Conservation (phyloP, 1,284 basidiomycete genomes). For the Trametes polyzona region DNA sequence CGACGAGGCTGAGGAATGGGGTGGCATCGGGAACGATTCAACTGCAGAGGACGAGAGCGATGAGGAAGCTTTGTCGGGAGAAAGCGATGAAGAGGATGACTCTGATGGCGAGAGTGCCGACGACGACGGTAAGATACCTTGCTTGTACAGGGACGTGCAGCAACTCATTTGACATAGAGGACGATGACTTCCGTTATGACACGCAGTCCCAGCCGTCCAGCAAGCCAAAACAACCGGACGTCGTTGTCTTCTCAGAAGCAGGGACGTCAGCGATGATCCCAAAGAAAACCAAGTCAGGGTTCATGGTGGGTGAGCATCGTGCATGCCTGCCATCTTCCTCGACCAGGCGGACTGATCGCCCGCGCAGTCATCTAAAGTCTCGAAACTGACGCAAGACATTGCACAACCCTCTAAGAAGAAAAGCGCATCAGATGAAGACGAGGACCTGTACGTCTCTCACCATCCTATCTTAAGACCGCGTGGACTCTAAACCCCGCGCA, state of each 20-base stretch:
- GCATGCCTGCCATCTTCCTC: background rate
- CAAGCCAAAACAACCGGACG: slow-evolving; percentile 36
- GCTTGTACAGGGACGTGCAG: background rate
- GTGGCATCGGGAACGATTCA: slow-evolving; percentile 29
- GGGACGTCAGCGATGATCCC: slow-evolving; percentile 13
- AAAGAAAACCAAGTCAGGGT: slow-evolving; percentile 41
- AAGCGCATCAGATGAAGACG: slow-evolving; percentile 36
- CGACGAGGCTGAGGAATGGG: slow-evolving; percentile 44
- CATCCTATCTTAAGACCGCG: background rate
- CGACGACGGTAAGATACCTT: slow-evolving; percentile 16
- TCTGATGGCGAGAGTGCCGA: too few species aligned
- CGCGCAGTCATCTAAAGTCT: slow-evolving; percentile 74
- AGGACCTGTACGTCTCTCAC: slow-evolving; percentile 50
- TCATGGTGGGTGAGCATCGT: slow-evolving; percentile 60
- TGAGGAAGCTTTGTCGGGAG: slow-evolving; percentile 5
- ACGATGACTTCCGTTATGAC: slow-evolving; percentile 22
- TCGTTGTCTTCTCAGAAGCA: slow-evolving; percentile 62
- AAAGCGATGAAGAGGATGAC: slow-evolving; percentile 25
- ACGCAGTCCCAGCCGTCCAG: background rate
- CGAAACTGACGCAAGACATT: slow-evolving; percentile 52
- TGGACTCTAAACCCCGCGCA: background rate
- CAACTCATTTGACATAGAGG: slow-evolving; percentile 1
- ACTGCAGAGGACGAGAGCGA: slow-evolving; percentile 23
- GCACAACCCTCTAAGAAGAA: slow-evolving; percentile 29
- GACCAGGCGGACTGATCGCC: slow-evolving; percentile 6